Conservation (phyloP, 2,329 filamentous ascomycete species). For the Cylindrodendrum hubeiense region DNA sequence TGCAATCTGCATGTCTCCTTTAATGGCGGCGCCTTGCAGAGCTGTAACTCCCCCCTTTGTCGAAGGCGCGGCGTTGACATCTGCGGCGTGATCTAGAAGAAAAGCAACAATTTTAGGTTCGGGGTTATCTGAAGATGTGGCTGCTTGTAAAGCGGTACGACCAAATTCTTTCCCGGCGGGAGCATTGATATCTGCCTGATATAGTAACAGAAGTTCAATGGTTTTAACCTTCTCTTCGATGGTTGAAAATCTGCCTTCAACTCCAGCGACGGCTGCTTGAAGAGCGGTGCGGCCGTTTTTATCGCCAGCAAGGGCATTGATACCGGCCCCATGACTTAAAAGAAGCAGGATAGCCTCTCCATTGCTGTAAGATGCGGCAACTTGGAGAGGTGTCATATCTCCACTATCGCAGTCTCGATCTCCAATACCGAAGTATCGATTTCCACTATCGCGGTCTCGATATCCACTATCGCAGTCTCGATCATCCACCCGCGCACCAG, state of each 20-base stretch:
- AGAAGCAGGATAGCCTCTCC: neutral
- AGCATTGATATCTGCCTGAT: constrained; percentile 2
- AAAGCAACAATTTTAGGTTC: neutral
- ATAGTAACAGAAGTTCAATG: neutral
- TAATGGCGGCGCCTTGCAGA: constrained; percentile 4
- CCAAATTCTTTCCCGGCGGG: neutral
- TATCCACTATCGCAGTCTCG: neutral
- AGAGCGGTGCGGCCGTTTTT: neutral
- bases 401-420: too few species aligned
- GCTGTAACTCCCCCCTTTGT: neutral
- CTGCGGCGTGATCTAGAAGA: neutral
- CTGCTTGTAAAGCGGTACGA: constrained; percentile 8
- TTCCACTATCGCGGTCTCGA: too few species aligned
- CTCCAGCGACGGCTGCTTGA: neutral
- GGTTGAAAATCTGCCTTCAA: too few species aligned
- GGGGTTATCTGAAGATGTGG: neutral
- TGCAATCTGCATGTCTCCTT: neutral
- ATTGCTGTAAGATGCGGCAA: neutral
- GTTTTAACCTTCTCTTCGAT: neutral
- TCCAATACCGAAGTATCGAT: too few species aligned
- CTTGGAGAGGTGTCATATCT: constrained; percentile 7
- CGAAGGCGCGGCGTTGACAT: neutral
- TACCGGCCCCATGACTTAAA: neutral
- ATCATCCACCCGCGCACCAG: neutral
- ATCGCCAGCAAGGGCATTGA: neutral